phyloP scores from a whole-genome alignment of 805 yeast genomes.

The Danielozyma ontarioensis region DNA sequence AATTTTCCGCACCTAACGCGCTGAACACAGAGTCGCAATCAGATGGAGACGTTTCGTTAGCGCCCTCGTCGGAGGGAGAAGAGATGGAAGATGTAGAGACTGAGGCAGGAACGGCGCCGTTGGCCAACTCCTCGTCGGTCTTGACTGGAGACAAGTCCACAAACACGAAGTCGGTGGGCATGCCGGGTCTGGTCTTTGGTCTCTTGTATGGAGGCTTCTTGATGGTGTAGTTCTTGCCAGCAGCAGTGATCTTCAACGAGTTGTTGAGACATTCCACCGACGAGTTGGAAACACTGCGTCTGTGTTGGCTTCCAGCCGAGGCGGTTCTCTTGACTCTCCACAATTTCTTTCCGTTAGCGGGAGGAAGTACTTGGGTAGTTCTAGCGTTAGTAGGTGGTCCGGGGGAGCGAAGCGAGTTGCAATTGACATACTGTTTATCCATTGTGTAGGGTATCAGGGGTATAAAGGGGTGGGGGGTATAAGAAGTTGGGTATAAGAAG shows the following conservation, averaged over 20 bases:
- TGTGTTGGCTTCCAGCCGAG: slow-evolving; percentile 7
- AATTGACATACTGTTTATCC: neutral
- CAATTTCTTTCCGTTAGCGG: slow-evolving; percentile 41
- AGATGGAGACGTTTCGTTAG: neutral
- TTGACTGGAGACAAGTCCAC: slow-evolving; percentile 42
- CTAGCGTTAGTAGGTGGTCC: neutral
- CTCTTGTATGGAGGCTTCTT: slow-evolving; percentile 38
- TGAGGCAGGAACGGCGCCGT: neutral
- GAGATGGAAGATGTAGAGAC: neutral
- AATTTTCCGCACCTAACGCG: neutral
- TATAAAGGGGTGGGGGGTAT: too few relatives aligned
- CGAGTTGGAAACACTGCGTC: slow-evolving; percentile 8
- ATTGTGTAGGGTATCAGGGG: too few relatives aligned
- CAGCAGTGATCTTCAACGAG: slow-evolving; percentile 38
- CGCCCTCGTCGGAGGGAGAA: slow-evolving; percentile 1
- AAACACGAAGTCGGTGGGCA: slow-evolving; percentile 41
- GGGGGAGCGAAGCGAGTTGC: neutral
- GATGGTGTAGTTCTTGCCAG: slow-evolving; percentile 27
- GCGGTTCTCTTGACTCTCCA: slow-evolving; percentile 39
- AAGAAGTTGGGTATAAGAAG: neutral
- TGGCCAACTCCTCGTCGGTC: slow-evolving; percentile 14
- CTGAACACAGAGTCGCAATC: slow-evolving; percentile 2
- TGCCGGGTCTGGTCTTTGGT: slow-evolving; percentile 41
- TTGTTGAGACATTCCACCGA: slow-evolving; percentile 37
- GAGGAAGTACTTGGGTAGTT: slow-evolving; percentile 24